phyloP scores from a whole-genome alignment of 2,329 filamentous ascomycete species.

The Shiraia sp. region DNA sequence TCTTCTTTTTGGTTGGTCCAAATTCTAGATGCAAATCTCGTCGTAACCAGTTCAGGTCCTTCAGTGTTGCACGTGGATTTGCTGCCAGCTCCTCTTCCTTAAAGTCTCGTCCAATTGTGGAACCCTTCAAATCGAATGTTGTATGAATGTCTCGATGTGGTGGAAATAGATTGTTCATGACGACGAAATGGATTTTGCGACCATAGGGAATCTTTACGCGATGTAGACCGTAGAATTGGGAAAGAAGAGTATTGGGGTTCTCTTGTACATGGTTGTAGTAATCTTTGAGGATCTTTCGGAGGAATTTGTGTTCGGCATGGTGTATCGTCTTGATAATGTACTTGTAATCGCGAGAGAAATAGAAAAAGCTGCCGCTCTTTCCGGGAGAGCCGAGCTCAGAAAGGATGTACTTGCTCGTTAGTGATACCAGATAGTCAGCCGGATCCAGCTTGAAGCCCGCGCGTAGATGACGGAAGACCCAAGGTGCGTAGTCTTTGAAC shows the following conservation, averaged over 20 bases:
- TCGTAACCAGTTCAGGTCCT: conserved; percentile 95
- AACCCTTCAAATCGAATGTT: conserved; percentile 96
- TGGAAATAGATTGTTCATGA: conserved; percentile 99
- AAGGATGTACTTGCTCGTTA: conserved; percentile 98
- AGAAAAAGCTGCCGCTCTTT: conserved; percentile 99
- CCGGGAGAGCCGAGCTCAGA: conserved; percentile 96
- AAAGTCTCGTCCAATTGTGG: conserved; percentile 90
- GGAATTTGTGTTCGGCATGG: conserved; percentile 87
- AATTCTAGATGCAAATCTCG: conserved; percentile 84
- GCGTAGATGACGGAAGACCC: conserved; percentile 94
- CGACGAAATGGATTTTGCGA: conserved; percentile 97
- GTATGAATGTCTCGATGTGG: conserved; percentile 96
- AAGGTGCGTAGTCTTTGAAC: conserved; percentile 99
- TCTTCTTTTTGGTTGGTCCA: conserved; percentile 81
- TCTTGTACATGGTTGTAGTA: conserved; percentile 92
- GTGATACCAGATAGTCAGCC: conserved; percentile 95
- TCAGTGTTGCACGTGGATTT: conserved; percentile 90
- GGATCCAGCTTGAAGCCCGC: conserved; percentile 88
- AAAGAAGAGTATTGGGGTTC: conserved; percentile 95
- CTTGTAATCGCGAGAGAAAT: conserved; percentile 98
- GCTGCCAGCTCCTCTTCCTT: conserved; percentile 82
- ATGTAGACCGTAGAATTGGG: conserved; percentile 96
- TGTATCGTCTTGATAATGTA: conserved; percentile 99
- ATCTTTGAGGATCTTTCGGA: conserved; percentile 81
- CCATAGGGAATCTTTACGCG: conserved; percentile 98